phyloP scores from a whole-genome alignment of 2,329 filamentous ascomycete genomes.

The Botrytis paeoniae region DNA sequence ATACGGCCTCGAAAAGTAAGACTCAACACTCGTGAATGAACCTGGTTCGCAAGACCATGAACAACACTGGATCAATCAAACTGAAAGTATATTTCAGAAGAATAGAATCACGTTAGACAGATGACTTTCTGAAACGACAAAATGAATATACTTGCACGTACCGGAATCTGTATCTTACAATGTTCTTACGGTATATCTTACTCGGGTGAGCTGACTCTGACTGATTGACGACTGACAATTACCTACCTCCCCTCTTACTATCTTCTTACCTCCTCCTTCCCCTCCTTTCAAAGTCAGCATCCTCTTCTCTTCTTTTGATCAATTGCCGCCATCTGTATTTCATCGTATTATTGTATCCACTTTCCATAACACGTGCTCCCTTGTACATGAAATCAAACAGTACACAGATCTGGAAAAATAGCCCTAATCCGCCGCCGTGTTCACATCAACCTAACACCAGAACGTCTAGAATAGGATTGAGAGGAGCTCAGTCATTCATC shows the following conservation, averaged over 20 bases:
- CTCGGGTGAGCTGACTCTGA: constrained; percentile 2
- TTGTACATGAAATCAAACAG: constrained; percentile 7
- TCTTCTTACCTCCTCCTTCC: background rate
- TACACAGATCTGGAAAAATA: constrained; percentile 7
- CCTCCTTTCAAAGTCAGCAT: background rate
- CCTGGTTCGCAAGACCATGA: background rate
- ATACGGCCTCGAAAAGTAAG: background rate
- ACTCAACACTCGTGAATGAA: background rate
- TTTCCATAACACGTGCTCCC: background rate
- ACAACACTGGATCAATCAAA: background rate
- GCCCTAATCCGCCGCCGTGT: constrained; percentile 1
- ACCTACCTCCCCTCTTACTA: background rate
- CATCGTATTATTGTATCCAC: constrained; percentile 10
- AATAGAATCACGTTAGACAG: background rate
- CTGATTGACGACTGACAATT: background rate
- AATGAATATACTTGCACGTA: background rate
- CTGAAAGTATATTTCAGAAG: background rate
- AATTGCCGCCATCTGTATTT: background rate
- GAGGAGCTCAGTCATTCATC: background rate
- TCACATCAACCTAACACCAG: background rate
- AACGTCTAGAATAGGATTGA: constrained; percentile 6
- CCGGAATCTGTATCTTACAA: background rate
- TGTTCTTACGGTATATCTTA: background rate
- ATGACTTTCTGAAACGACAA: background rate
- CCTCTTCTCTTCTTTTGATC: background rate